These are phyloP conservation scores for Aspergillus aculeatus DNA, from an alignment of 2,329 filamentous ascomycete species.

Conservation along the genomic window DNA sequence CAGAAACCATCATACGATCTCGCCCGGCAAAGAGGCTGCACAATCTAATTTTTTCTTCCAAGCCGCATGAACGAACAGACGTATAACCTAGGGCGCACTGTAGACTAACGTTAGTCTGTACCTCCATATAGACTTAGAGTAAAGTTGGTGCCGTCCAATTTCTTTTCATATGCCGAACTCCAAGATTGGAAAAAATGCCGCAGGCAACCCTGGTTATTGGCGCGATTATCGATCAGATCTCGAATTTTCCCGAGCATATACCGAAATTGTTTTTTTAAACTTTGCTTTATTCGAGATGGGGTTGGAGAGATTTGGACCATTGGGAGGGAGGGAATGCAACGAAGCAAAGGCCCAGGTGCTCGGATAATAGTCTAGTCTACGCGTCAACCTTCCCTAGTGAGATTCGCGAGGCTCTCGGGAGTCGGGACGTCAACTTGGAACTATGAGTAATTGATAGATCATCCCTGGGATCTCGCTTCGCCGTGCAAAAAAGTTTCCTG, in stretches of 20 bases:
- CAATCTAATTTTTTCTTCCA: neutral
- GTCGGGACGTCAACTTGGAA: no score
- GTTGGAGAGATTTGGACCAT: no score
- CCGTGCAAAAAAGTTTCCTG: neutral
- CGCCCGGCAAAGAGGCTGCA: neutral
- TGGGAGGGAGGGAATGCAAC: no score
- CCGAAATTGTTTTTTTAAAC: conserved; percentile 6
- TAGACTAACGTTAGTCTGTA: no score
- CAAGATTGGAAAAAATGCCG: conserved; percentile 1
- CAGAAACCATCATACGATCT: conserved; percentile 5
- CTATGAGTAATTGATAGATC: neutral
- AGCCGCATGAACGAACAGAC: neutral
- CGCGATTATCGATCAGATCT: conserved; percentile 6
- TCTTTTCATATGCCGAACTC: conserved; percentile 4
- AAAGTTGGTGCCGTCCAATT: no score
- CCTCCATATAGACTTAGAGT: neutral
- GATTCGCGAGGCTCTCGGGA: neutral
- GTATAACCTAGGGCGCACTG: neutral
- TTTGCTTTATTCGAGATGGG: no score
- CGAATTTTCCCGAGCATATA: conserved; percentile 17
- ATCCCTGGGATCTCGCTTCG: neutral
- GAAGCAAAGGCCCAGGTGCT: neutral
- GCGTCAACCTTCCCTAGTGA: neutral
- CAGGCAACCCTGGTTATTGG: neutral
- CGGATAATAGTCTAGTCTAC: neutral